phyloP scores from a whole-genome alignment of 2,329 filamentous ascomycete genomes.

The Colletotrichum eleusines region DNA sequence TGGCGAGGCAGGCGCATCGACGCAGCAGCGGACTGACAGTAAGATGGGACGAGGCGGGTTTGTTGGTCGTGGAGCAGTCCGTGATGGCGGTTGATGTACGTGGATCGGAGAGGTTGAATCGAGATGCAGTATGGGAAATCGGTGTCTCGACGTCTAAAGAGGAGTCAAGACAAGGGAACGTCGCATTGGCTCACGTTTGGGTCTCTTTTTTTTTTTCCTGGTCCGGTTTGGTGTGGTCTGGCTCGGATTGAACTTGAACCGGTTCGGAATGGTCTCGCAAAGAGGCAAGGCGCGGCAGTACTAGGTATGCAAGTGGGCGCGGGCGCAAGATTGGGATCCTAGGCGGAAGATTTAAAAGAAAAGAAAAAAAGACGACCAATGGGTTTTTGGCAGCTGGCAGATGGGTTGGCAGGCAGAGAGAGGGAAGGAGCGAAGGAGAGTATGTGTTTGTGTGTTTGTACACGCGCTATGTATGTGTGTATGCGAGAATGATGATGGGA shows the following conservation, averaged over 20 bases:
- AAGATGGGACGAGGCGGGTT: constrained; percentile 8
- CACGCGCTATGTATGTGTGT: no score
- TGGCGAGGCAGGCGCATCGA: constrained; percentile 7
- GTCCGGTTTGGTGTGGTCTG: constrained; percentile 15
- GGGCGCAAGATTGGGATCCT: background rate
- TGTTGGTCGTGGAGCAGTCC: background rate
- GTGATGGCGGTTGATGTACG: constrained; percentile 22
- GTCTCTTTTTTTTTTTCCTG: background rate
- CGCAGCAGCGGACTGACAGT: background rate
- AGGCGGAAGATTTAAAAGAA: background rate
- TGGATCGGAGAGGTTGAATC: constrained; percentile 34
- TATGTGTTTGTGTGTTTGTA: background rate
- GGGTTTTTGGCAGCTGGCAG: constrained; percentile 5
- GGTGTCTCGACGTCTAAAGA: constrained; percentile 32
- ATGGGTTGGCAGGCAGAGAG: background rate
- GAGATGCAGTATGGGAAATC: constrained; percentile 37
- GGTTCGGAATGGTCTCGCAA: constrained; percentile 19
- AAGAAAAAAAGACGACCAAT: background rate
- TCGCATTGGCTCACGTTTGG: constrained; percentile 10
- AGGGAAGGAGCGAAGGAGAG: background rate
- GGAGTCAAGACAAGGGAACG: constrained; percentile 15
- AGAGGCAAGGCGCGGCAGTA: constrained; percentile 5
- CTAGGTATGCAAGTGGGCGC: background rate
- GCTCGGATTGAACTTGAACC: constrained; percentile 1
- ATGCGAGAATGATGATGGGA: background rate